Percentiles rank a stretch among this genome's conserved stretches.
These are phyloP conservation scores for Crithidia brevicula DNA, from an alignment of 208 protist species.

Conservation along the genomic window DNA sequence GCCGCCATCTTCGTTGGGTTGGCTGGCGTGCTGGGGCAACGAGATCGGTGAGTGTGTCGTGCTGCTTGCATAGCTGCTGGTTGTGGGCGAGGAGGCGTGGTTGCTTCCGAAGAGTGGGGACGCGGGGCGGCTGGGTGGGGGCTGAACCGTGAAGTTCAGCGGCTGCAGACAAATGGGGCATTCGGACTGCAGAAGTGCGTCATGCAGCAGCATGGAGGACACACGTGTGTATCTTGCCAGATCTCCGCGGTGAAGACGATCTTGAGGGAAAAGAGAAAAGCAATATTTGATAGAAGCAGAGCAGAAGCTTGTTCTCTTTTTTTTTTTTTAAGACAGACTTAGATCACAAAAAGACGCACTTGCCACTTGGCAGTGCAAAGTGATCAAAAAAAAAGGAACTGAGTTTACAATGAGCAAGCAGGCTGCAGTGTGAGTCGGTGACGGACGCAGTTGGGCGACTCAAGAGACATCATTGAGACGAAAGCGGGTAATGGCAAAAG, in stretches of 20 bases:
- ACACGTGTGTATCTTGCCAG: not conserved
- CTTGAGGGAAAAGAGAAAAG: not conserved
- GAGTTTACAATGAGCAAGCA: too few species aligned
- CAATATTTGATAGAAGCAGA: too few species aligned
- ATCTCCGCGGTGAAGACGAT: too few species aligned
- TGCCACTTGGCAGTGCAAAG: too few species aligned
- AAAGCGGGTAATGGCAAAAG: too few species aligned
- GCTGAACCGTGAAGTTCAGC: constrained; percentile 28
- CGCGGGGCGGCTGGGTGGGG: constrained; percentile 13
- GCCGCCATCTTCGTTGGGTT: constrained; percentile 2
- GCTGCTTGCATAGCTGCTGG: constrained; percentile 6
- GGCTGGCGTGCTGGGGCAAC: not conserved
- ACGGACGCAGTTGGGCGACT: too few species aligned
- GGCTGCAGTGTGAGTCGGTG: too few species aligned
- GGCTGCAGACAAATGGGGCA: constrained; percentile 85
- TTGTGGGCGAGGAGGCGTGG: not conserved
- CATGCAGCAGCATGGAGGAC: constrained; percentile 24
- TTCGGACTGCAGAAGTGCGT: constrained; percentile 57
- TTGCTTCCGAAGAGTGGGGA: not conserved
- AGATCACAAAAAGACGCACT: too few species aligned
- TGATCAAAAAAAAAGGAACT: too few species aligned
- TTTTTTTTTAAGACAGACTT: too few species aligned
- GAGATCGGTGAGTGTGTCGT: constrained; percentile 5
- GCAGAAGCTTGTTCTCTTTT: too few species aligned
- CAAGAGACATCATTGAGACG: too few species aligned